Base-by-base conservation (phyloP, 2,329 filamentous ascomycete genomes). In the Pochonia chlamydosporia region DNA sequence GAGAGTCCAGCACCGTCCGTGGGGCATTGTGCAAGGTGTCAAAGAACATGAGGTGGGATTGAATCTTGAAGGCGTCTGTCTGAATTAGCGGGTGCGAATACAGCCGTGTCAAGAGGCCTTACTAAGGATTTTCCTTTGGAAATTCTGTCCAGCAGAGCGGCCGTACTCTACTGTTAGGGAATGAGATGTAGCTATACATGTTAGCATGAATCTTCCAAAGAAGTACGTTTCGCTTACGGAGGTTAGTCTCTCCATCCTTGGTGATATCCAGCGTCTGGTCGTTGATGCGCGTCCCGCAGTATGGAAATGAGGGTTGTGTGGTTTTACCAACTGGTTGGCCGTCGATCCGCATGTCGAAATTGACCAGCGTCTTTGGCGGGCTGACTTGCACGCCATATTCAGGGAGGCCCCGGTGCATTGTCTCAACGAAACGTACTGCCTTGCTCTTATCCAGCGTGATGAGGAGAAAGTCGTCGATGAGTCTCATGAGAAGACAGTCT, bases 401-500 rank as follows among this genome's bases (percentile, higher is more conserved):
- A 0, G 85, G 79, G 30, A 93, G 65, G 2, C 91, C 92, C 1
- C 68, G 65, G 56, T 95, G 85, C 91, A 99, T 96, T 14, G 79
- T 75, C 49, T 82, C 70, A 18, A 96, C 73, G 60, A 99, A 97
- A 1, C 68, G 71, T 49, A 73, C 73, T 0, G 89, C 92, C 57
- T 91, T 81, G 7, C 64, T 54, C 45, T 68, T 71, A 42, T 88
- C 76, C 0, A 83, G 82, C 0, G 87, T 96, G 58, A 99, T 84
- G 40, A 99, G 79, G 4, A 97, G 72, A 56, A 97, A 99, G 59
- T 99, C 93, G 56, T 99, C 93, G 36, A 95, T 88, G 9, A 96
- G 75, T 14, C 93, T 79, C 44, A 97, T 66, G 7, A 99, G 72
- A 3, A 96, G 66, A 42, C 79, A 84, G 28, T 84, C 71, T 10